Conservation (phyloP, 2,329 filamentous ascomycete genomes). For the Diaporthe ampelina region DNA sequence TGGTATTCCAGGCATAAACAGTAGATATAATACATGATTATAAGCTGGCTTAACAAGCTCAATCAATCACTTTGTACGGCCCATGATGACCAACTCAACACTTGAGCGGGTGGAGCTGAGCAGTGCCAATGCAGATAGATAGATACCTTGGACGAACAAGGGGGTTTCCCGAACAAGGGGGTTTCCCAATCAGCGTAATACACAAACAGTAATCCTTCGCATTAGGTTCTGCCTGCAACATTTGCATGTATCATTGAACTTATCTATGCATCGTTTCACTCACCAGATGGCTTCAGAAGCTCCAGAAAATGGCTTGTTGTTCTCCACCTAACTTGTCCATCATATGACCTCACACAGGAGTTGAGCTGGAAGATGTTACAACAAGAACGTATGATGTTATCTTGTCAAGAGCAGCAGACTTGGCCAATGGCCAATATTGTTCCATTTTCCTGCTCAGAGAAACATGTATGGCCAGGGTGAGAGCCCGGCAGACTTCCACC, state of each 20-base stretch:
- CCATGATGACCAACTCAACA: background rate
- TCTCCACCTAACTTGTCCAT: background rate
- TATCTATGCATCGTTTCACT: background rate
- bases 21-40: background rate
- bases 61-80: background rate
- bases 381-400: too few relatives aligned
- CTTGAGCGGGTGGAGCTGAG: background rate
- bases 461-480: background rate
- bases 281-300: background rate
- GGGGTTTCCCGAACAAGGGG: too few relatives aligned
- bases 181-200: background rate
- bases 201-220: background rate
- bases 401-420: background rate
- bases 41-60: too few relatives aligned
- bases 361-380: background rate
- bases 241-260: too few relatives aligned
- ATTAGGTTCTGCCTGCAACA: background rate
- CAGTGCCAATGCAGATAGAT: background rate
- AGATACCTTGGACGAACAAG: background rate
- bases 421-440: background rate
- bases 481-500: background rate
- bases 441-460: background rate
- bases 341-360: background rate
- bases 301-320: background rate
- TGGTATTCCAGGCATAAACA: constrained; percentile 74